Evolutionary conservation across 2,329 filamentous ascomycete species (phyloP), one percentile per base, ranked within the genome.

Genomic region (Rhinocladiella similis): DNA sequence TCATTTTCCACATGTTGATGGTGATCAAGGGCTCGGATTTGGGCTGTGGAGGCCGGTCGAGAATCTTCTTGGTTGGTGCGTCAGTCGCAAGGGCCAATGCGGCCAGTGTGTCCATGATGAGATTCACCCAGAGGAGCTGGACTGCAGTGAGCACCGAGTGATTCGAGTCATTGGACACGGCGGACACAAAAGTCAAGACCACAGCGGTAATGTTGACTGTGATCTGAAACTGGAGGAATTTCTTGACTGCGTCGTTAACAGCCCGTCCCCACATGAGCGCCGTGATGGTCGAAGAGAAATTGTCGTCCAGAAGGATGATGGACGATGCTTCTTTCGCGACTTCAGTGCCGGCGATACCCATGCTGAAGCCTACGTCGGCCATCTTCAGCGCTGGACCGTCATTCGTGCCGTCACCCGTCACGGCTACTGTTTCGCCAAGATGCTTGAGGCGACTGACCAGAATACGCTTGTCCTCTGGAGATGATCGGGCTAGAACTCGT

Each of bases 1-100:
- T 97, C 93, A 97, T 97, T 80, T 97, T 97, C 93, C 93, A 96
- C 93, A 97, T 97, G 16, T 88, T 92, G 33, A 88, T 78, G 1
- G 91, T 95, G 65, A 97, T 94, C 5, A 93, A 77, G 1, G 87
- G 80, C 5, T 87, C 86, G 27, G 83, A 86, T 68, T 91, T 91
- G 2, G 85, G 82, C 56, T 90, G 85, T 1, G 90, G 90, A 72
- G 90, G 91, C 54, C 91, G 85, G 65, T 96, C 79, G 49, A 96
- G 77, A 22, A 96, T 87, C 64, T 85, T 88, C 50, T 89, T 86
- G 12, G 88, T 88, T 0, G 91, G 91, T n/a, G 91, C 90, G 69
- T 96, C 91, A 1, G 91, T 96, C 1, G 91, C 91, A 51, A 96
- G 82, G 7, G 91, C 91, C 39, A 96, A 80, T 14, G 91, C 91